A percentile compares a stretch with the other conserved stretches of the same genome.
Conservation (phyloP, 345 rosid species). For the Moricandia arvensis region DNA sequence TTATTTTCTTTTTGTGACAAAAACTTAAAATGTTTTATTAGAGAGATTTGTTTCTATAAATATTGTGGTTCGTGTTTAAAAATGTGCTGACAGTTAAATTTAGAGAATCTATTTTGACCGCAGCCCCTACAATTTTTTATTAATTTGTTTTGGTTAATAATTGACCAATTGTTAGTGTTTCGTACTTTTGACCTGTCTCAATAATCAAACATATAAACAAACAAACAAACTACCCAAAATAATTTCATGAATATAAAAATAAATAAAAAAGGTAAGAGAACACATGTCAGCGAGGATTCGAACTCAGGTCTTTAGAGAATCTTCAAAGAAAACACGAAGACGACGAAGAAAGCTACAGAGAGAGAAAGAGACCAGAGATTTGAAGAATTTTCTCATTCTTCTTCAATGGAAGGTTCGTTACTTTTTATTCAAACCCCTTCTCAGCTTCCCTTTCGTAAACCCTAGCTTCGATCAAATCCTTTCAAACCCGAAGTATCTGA, state of each 20-base stretch:
- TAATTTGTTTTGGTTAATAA: conserved; percentile 4
- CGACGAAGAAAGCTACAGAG: conserved; percentile 16
- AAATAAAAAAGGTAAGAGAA: conserved; percentile 15
- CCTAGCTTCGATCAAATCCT: conserved; percentile 20
- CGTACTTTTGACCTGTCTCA: conserved; percentile 40
- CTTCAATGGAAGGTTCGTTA: conserved; percentile 37
- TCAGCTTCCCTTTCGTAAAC: conserved; percentile 20
- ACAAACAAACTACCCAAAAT: conserved; percentile 33
- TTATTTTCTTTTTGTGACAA: no score
- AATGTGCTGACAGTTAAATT: neutral
- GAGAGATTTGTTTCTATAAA: no score
- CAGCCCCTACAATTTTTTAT: conserved; percentile 8
- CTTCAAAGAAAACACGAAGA: conserved; percentile 17
- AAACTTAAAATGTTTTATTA: no score
- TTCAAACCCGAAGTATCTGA: conserved; percentile 22
- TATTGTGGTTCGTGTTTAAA: neutral
- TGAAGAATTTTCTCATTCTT: conserved; percentile 8
- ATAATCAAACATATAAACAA: neutral
- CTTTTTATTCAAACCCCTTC: neutral
- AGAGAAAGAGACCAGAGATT: neutral
- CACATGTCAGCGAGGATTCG: conserved; percentile 36
- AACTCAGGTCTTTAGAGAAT: conserved; percentile 28
- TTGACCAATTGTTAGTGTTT: conserved; percentile 32
- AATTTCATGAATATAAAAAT: neutral
- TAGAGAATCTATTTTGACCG: conserved; percentile 7